phyloP scores from a whole-genome alignment of 2,329 filamentous ascomycete genomes.

The Graphiopsis chlorocephala region DNA sequence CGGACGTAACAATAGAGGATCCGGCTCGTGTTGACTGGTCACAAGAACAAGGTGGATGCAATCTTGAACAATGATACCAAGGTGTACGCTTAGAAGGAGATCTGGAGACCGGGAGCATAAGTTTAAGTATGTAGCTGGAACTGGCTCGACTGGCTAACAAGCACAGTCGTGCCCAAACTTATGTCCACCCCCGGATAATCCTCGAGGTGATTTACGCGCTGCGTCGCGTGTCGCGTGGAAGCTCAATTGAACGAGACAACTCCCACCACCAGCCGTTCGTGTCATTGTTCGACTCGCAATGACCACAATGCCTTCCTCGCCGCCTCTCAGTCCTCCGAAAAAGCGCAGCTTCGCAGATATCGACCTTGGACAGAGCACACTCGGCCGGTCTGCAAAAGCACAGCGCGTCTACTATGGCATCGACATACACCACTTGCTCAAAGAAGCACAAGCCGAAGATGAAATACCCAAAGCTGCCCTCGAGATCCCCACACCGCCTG shows the following conservation, averaged over 20 bases:
- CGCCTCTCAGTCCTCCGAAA: conserved; percentile 49
- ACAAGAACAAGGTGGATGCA: too few relatives aligned
- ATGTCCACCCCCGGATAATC: too few relatives aligned
- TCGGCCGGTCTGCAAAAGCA: conserved; percentile 56
- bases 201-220: background rate
- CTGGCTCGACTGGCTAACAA: too few relatives aligned
- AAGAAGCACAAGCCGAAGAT: conserved; percentile 63
- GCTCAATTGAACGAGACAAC: background rate
- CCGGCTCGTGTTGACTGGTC: background rate
- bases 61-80: too few relatives aligned
- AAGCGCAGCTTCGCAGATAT: conserved; percentile 33
- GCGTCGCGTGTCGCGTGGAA: background rate
- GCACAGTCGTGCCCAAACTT: too few relatives aligned
- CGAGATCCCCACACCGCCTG: conserved; percentile 36
- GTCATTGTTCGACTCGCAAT: conserved; percentile 45
- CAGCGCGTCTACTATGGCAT: conserved; percentile 85
- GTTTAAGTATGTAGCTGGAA: too few relatives aligned
- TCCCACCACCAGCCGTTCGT: background rate
- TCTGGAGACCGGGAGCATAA: too few relatives aligned
- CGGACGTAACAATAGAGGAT: background rate
- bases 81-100: too few relatives aligned
- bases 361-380: conserved; percentile 28
- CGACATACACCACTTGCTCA: conserved; percentile 80
- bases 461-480: conserved; percentile 35
- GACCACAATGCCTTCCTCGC: conserved; percentile 56